Percentiles rank a stretch among this genome's conserved stretches.
phyloP scores from a whole-genome alignment of 306 rosid genomes.

The Malus asiatica region DNA sequence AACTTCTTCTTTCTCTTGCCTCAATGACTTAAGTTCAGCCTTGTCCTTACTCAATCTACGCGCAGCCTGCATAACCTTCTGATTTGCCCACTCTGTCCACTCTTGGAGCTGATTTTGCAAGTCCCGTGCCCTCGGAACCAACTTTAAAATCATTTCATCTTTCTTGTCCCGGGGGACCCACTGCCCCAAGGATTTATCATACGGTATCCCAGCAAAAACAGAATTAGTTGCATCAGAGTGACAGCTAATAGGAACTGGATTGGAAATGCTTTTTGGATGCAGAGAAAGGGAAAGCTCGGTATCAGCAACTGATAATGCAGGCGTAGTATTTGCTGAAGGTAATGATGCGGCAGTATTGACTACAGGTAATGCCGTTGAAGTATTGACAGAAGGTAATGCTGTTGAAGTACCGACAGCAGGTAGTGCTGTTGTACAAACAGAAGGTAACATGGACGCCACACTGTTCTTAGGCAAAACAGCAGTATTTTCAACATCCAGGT shows the following conservation, averaged over 20 bases:
- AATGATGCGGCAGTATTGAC: constrained; percentile 11
- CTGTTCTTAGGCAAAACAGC: constrained; percentile 22
- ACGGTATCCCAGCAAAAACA: constrained; percentile 44
- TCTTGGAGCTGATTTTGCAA: constrained; percentile 75
- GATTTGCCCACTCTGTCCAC: constrained; percentile 97
- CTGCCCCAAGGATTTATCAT: constrained; percentile 46
- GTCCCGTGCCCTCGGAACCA: constrained; percentile 61
- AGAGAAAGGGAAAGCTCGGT: constrained; percentile 81
- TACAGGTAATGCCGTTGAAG: constrained; percentile 21
- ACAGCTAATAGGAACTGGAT: constrained; percentile 30
- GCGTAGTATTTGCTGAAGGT: constrained; percentile 14
- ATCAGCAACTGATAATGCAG: constrained; percentile 39
- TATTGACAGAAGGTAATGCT: constrained; percentile 4
- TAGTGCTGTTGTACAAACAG: constrained; percentile 4
- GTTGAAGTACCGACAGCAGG: constrained; percentile 3
- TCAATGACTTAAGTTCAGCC: constrained; percentile 65
- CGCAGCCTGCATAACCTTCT: constrained; percentile 96
- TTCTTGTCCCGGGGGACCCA: constrained; percentile 72
- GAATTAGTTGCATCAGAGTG: constrained; percentile 31
- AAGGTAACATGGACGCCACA: constrained; percentile 11
- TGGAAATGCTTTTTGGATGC: constrained; percentile 37
- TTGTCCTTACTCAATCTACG: constrained; percentile 81
- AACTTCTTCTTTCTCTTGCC: constrained; percentile 85
- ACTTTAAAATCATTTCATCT: constrained; percentile 71
- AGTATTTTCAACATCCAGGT: constrained; percentile 32